These are phyloP conservation scores for Erysimum cheiranthoides DNA, from an alignment of 345 rosid genomes.

Conservation along the genomic window DNA sequence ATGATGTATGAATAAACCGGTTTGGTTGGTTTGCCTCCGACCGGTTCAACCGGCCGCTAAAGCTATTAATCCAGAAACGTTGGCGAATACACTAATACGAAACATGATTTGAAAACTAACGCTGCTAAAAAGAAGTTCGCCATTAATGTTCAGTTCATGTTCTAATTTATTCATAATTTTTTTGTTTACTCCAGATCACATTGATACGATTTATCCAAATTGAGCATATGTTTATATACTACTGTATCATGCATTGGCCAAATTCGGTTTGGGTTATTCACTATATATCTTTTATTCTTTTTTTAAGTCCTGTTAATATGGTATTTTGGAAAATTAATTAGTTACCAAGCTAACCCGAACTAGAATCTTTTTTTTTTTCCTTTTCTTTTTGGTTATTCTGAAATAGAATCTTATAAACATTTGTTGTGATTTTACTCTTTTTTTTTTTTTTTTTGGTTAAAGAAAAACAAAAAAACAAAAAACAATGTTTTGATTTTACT, in stretches of 20 bases:
- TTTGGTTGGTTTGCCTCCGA: slow-evolving; percentile 1
- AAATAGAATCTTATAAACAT: too few relatives aligned
- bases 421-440: too few relatives aligned
- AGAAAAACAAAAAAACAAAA: too few relatives aligned
- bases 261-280: background rate
- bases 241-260: background rate
- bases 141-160: too few relatives aligned
- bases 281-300: background rate
- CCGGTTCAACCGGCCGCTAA: slow-evolving; percentile 2
- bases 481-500: too few relatives aligned
- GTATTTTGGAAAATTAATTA: background rate
- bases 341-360: slow-evolving; percentile 5
- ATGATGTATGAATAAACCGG: slow-evolving; percentile 17
- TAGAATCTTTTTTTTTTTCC: background rate
- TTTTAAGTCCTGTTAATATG: background rate
- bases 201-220: background rate
- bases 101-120: background rate
- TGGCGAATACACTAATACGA: background rate
- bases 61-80: background rate
- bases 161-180: too few relatives aligned
- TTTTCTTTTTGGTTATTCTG: background rate
- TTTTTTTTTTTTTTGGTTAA: too few relatives aligned
- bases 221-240: background rate
- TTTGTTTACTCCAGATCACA: background rate
- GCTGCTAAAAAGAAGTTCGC: too few relatives aligned